Conservation (phyloP, 306 rosid species). For the Cotoneaster glaucophyllus region DNA sequence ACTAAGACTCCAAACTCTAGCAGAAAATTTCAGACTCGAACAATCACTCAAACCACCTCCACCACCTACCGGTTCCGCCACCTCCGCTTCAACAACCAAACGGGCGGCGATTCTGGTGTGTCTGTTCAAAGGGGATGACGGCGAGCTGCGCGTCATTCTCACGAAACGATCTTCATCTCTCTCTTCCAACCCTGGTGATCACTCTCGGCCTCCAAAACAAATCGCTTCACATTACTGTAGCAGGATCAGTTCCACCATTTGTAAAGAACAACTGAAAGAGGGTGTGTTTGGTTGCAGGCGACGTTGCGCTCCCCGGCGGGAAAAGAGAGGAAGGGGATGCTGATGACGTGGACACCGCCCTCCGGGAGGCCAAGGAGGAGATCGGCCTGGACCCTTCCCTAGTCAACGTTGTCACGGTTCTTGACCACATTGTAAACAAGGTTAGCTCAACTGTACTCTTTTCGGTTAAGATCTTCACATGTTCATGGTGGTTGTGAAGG, state of each 20-base stretch:
- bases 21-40: constrained; percentile 25
- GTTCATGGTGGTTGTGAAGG: not conserved
- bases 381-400: constrained; percentile 75
- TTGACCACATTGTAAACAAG: constrained; percentile 39
- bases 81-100: constrained; percentile 15
- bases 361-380: constrained; percentile 89
- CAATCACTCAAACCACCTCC: not conserved
- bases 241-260: not conserved
- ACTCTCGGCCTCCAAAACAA: not conserved
- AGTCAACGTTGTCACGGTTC: constrained; percentile 49
- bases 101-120: constrained; percentile 73
- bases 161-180: constrained; percentile 72
- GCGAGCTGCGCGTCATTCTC: constrained; percentile 50
- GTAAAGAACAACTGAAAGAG: not conserved
- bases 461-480: not conserved
- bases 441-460: not conserved
- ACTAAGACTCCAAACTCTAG: constrained; percentile 39
- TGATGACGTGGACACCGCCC: constrained; percentile 60
- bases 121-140: constrained; percentile 40
- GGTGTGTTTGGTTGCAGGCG: constrained; percentile 45
- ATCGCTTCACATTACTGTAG: no score
- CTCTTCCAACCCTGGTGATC: constrained; percentile 63
- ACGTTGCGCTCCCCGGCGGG: constrained; percentile 88
- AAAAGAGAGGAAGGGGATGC: constrained; percentile 63
- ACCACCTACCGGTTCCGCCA: not conserved